Base-by-base conservation (phyloP, 495 filamentous ascomycete genomes). In the Tuber indicum region DNA sequence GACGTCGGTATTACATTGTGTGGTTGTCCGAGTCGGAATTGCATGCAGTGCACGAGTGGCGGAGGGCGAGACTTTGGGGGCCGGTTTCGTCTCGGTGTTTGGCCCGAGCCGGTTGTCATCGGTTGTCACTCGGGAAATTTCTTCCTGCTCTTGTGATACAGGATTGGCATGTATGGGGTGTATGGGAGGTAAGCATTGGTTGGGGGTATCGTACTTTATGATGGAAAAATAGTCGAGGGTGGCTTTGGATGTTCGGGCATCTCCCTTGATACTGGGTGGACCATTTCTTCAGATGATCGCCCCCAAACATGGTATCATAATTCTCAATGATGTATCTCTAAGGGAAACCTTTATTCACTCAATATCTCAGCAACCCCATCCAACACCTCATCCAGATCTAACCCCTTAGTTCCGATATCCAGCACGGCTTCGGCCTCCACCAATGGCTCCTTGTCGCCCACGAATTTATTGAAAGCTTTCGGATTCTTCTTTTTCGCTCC, bases 401-500 rank as follows among this genome's bases (percentile, higher is more conserved):
- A 83, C n/a, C 87, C 87, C n/a, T 85, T 84, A 9, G 87, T 88
- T 70, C 86, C 86, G 0, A 85, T 86, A 72, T 88, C 86, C 7
- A 86, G 84, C 16, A 71, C 66, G 8, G 66, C 43, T 44, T 44
- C 58, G 8, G 87, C 86, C 39, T 90, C 89, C 45, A 85, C 84
- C n/a, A 87, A 82, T 71, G 87, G 86, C 80, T 88, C 84, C 49
- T 52, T 78, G 49, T 77, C 76, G 19, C 82, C 81, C 3, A 79
- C 81, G 17, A 81, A 47, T 76, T 85, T 84, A 6, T 83, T 84
- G 76, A 88, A 97, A 0, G 89, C 88, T 9, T 88, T 87, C 14
- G 88, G 86, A 81, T 95, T 94, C 80, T 90, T 91, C 84, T 88
- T 91, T 39, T 86, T 84, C 75, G 91, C 89, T 17, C 88, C 86